Base-by-base conservation (phyloP, 108 stramenopile species). In the Poteriospumella lacustris region DNA sequence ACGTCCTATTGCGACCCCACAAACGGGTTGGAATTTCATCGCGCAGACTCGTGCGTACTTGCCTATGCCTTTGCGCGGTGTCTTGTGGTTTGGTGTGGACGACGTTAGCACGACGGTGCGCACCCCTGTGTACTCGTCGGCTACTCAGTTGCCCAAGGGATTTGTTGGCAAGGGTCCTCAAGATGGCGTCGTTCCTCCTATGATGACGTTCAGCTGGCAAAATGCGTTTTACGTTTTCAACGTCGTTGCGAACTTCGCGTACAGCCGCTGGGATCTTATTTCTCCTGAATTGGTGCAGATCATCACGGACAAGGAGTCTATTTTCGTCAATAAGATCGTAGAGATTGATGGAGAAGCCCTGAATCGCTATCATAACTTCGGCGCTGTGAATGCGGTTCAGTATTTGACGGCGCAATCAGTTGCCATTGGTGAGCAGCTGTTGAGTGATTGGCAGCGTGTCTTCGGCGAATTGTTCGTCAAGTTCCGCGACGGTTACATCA, bases 201-300 rank as follows among this genome's bases (percentile, higher is more conserved):
- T 89, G 58, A 58, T 89, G 68, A 68, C 69, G n/a, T 87, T 91
- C 67, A 88, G 88, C 72, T 41, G 84, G 68, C 79, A 72, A 56
- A 88, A 87, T 70, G 91, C 91, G 28, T 91, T 89, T 78, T 91
- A 87, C 85, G 87, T 89, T 42, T 86, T 86, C 76, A 91, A 89
- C 68, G 78, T 91, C 79, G 91, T 89, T 19, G 85, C 86, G 2
- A 89, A 91, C 67, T 83, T 82, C 31, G 86, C 72, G 58, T 91
- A 91, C 79, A 72, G 42, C 0, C 80, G 89, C 1, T 91, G 87
- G 85, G 58, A 68, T 15, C 86, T 89, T 73, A 82, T 78, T 26
- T 88, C 88, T 64, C 89, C 89, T 2, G 79, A 86, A 1, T 72
- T 89, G 0, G 73, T 83, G 19, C 40, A 68, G 12, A 82, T 79